Evolutionary conservation across 2,329 filamentous ascomycete genomes (phyloP).

Genomic region (Tolypocladium sp.): DNA sequence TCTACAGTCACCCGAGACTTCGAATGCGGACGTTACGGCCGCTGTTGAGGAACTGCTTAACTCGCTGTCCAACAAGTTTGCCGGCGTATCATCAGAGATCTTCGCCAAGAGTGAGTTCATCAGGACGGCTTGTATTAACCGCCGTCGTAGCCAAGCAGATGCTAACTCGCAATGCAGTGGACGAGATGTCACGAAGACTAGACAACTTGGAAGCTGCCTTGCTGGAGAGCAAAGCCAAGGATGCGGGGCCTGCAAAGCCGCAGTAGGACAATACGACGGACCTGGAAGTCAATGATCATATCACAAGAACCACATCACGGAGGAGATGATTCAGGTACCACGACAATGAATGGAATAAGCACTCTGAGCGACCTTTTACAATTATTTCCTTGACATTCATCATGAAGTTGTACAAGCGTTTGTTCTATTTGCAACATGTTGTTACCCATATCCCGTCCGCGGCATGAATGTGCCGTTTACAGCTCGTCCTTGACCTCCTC

Average conservation of each 20-base stretch:
- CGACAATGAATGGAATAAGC: not conserved
- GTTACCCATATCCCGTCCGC: not conserved
- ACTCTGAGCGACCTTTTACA: no score
- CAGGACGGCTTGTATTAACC: not conserved
- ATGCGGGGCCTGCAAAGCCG: constrained; percentile 26
- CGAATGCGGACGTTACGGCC: constrained; percentile 57
- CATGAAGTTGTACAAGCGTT: not conserved
- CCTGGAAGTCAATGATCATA: not conserved
- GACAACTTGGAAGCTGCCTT: constrained; percentile 75
- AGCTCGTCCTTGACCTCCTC: constrained; percentile 27
- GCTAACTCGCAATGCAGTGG: constrained; percentile 51
- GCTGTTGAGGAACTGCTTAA: constrained; percentile 84
- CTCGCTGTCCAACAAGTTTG: constrained; percentile 77
- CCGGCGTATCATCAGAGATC: constrained; percentile 74
- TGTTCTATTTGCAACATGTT: not conserved
- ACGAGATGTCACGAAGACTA: constrained; percentile 81
- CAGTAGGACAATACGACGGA: not conserved
- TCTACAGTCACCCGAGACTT: constrained; percentile 31
- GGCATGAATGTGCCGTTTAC: constrained; percentile 14
- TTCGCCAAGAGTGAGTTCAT: constrained; percentile 71
- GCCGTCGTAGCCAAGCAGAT: not conserved
- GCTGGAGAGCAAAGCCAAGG: constrained; percentile 43
- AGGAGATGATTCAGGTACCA: not conserved
- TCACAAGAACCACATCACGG: not conserved
- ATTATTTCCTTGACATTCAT: no score